A percentile compares a stretch with the other conserved stretches of the same genome.
phyloP scores from a whole-genome alignment of 1,284 basidiomycete species.

The Pseudozyma pruni region DNA sequence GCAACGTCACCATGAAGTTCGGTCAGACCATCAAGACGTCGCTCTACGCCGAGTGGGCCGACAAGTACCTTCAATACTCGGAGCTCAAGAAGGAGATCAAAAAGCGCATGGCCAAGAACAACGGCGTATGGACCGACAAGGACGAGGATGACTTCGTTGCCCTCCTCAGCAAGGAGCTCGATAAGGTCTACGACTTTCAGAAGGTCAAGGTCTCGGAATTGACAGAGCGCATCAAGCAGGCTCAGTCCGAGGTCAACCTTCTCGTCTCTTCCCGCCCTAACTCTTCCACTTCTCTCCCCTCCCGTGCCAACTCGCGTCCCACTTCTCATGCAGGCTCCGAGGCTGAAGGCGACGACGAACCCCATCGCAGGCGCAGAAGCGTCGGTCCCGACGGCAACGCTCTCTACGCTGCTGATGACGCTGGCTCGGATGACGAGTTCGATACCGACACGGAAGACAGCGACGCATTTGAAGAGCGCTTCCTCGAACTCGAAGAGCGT shows the following conservation, averaged over 20 bases:
- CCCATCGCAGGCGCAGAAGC: conserved; percentile 25
- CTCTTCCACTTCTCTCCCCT: conserved; percentile 53
- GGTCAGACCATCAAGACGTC: conserved; percentile 67
- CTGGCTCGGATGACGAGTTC: conserved; percentile 71
- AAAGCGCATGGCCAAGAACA: conserved; percentile 61
- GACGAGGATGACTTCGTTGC: conserved; percentile 67
- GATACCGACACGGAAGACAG: conserved; percentile 76
- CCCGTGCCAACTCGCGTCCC: conserved; percentile 36
- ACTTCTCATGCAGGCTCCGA: conserved; percentile 41
- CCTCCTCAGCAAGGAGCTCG: conserved; percentile 82
- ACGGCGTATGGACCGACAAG: conserved; percentile 65
- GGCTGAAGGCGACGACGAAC: conserved; percentile 22
- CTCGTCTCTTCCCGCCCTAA: conserved; percentile 60
- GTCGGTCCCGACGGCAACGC: conserved; percentile 71
- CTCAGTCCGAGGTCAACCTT: conserved; percentile 65
- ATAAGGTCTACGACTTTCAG: conserved; percentile 96
- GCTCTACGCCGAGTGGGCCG: conserved; percentile 67
- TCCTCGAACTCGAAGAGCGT: conserved; percentile 90
- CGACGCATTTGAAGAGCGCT: conserved; percentile 84
- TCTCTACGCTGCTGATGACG: conserved; percentile 69
- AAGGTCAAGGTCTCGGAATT: conserved; percentile 75
- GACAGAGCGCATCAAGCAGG: conserved; percentile 65
- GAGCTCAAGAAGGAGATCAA: conserved; percentile 68
- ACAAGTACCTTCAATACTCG: conserved; percentile 67
- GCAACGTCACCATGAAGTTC: conserved; percentile 62